A percentile compares a stretch with the other conserved stretches of the same genome.
Conservation (phyloP, 208 protist species). For the Leishmania mexicana region DNA sequence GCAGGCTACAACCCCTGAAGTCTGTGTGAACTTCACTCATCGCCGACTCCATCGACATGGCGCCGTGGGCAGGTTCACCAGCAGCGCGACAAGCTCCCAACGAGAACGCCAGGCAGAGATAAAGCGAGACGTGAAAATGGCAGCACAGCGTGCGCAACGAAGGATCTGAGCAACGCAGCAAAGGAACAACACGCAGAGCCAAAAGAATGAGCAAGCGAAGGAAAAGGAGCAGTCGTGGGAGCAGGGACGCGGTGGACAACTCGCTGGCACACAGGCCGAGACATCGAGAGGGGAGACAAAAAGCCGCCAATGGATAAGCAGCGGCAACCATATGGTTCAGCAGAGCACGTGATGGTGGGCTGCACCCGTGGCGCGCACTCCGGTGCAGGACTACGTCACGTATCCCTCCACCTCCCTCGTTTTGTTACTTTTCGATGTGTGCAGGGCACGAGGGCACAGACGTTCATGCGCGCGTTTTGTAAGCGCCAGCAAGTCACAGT, state of each 20-base stretch:
- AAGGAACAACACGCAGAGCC: not conserved
- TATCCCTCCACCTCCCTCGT: not conserved
- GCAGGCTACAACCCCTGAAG: slow-evolving; percentile 22
- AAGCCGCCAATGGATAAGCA: not conserved
- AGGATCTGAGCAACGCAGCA: not conserved
- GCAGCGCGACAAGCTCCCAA: not conserved
- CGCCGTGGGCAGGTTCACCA: not conserved
- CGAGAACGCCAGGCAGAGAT: not conserved
- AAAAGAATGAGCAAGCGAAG: not conserved
- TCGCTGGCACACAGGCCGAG: not conserved
- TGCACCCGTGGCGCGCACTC: not conserved
- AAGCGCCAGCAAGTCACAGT: not conserved
- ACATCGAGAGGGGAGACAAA: not conserved
- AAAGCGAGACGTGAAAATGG: not conserved
- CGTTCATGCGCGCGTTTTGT: not conserved
- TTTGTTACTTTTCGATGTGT: not conserved
- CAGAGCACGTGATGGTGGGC: too few species aligned
- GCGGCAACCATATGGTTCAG: too few species aligned
- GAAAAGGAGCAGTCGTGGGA: not conserved
- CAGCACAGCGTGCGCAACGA: not conserved
- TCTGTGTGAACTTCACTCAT: slow-evolving; percentile 1
- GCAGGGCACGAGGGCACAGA: not conserved
- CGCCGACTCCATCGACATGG: slow-evolving; percentile 1
- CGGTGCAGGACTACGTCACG: not conserved
- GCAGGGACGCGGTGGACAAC: not conserved